These are phyloP conservation scores for Monosporascus cannonballus DNA, from an alignment of 2,329 filamentous ascomycete genomes.

Conservation along the genomic window DNA sequence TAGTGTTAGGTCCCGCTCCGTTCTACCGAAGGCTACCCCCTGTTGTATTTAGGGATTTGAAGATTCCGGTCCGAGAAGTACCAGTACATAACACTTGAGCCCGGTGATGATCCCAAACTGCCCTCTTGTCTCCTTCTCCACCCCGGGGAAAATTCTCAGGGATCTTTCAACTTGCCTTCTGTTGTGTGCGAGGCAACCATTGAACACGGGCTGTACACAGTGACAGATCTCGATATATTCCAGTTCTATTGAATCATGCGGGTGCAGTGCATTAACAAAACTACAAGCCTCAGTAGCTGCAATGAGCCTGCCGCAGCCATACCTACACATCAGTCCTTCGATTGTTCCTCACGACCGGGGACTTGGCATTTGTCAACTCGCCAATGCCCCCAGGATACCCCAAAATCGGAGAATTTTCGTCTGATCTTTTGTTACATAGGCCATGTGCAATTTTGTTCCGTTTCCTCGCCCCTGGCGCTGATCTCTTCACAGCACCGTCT, in stretches of 20 bases:
- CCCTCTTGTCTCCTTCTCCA: neutral
- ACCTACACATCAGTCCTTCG: neutral
- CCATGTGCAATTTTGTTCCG: neutral
- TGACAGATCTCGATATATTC: neutral
- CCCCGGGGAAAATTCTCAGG: neutral
- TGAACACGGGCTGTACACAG: neutral
- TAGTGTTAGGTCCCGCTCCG: neutral
- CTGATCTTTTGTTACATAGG: neutral
- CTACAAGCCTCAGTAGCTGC: neutral
- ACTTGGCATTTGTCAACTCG: neutral
- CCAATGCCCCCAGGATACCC: neutral
- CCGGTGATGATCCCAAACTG: neutral
- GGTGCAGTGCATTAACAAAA: neutral
- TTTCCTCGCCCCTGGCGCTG: neutral
- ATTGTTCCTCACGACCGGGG: neutral
- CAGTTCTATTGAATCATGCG: neutral
- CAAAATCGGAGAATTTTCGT: neutral
- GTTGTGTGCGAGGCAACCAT: neutral
- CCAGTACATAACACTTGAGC: neutral
- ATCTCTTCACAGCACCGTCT: neutral
- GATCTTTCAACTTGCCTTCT: neutral
- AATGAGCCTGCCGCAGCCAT: neutral
- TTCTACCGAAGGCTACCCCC: neutral
- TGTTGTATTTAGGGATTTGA: neutral
- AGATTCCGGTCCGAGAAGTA: neutral